These are phyloP conservation scores for Verticillium nonalfalfae DNA, from an alignment of 2,329 filamentous ascomycete genomes.

Conservation along the genomic window DNA sequence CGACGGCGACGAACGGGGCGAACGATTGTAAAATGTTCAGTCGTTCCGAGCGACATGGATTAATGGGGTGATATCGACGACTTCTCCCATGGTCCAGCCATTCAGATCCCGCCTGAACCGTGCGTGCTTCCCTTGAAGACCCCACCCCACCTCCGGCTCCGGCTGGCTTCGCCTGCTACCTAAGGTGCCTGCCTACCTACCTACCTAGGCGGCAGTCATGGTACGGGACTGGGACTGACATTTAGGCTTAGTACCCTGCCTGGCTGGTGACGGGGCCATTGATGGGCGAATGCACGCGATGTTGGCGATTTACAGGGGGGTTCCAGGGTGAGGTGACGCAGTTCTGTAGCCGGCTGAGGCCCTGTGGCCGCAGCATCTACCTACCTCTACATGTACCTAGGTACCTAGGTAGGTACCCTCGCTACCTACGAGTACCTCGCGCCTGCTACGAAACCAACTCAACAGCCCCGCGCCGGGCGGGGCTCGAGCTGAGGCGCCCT, in stretches of 20 bases:
- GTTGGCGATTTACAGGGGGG: neutral
- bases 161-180: neutral
- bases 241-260: neutral
- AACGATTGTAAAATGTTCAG: conserved; percentile 1
- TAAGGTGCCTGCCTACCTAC: too few species aligned
- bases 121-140: neutral
- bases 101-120: neutral
- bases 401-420: too few species aligned
- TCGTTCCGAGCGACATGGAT: neutral
- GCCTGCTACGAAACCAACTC: neutral
- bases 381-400: too few species aligned
- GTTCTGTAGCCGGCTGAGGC: neutral
- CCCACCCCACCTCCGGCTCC: neutral
- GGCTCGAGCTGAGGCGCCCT: neutral
- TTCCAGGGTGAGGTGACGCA: neutral
- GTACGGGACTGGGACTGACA: neutral
- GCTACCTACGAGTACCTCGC: too few species aligned
- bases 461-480: neutral
- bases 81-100: neutral
- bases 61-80: conserved; percentile 5
- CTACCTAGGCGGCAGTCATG: neutral
- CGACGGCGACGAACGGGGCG: neutral
- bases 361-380: neutral
- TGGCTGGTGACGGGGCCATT: neutral
- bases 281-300: neutral